Evolutionary conservation across 257 asterid species (phyloP).

Genomic region (Nicotiana tomentosiformis): DNA sequence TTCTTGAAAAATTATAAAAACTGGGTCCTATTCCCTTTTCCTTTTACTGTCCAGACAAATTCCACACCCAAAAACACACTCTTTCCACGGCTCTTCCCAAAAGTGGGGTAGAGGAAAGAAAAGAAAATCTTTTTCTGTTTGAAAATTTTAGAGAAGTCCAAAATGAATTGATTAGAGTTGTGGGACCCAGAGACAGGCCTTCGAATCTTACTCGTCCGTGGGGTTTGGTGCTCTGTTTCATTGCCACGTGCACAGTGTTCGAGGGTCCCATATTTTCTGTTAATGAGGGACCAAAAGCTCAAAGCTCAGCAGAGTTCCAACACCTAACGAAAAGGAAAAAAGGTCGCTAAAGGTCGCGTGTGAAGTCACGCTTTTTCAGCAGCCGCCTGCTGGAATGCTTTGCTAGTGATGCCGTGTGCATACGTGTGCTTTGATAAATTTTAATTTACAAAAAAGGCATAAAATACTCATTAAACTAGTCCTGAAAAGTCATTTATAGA

Average conservation of each 20-base stretch:
- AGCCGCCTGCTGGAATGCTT: conserved; percentile 7
- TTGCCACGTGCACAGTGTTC: conserved; percentile 61
- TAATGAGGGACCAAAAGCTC: conserved; percentile 1
- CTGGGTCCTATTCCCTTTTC: neutral
- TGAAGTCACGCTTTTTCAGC: neutral
- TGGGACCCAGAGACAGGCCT: conserved; percentile 37
- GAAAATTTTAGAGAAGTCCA: neutral
- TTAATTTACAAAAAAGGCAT: neutral
- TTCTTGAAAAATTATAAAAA: conserved; percentile 19
- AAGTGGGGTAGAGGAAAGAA: conserved; percentile 4
- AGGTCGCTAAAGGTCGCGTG: conserved; percentile 14
- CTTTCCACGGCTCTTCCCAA: conserved; percentile 44
- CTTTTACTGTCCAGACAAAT: neutral
- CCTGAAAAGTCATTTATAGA: too few species aligned
- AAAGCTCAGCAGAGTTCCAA: neutral
- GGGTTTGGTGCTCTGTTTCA: conserved; percentile 21
- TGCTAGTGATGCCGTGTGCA: neutral
- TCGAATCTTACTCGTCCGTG: conserved; percentile 36
- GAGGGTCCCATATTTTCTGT: conserved; percentile 14
- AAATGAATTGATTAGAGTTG: conserved; percentile 28
- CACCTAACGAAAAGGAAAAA: neutral
- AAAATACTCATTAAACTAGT: too few species aligned
- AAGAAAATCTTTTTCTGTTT: conserved; percentile 28
- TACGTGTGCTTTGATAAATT: neutral
- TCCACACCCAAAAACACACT: conserved; percentile 31